Evolutionary conservation across 2,329 filamentous ascomycete genomes (phyloP).

Genomic region (Penicillium sp.): DNA sequence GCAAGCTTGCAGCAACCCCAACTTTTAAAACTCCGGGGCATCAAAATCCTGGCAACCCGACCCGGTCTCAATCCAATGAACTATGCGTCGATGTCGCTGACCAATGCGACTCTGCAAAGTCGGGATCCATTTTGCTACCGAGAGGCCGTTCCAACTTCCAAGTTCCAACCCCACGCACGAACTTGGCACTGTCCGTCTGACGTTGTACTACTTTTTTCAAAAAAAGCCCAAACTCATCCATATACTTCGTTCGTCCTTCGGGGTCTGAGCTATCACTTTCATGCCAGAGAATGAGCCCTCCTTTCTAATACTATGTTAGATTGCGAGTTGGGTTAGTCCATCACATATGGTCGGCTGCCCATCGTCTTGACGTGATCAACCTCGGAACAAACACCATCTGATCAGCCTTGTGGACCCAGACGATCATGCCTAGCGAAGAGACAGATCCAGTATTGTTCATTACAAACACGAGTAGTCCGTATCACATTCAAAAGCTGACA

Average conservation of each 20-base stretch:
- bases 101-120: neutral
- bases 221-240: neutral
- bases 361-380: neutral
- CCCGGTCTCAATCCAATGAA: neutral
- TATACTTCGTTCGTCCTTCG: neutral
- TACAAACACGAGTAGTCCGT: neutral
- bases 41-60: neutral
- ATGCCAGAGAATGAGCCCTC: neutral
- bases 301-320: neutral
- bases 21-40: neutral
- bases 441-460: neutral
- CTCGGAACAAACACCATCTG: neutral
- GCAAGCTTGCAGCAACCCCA: neutral
- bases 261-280: neutral
- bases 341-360: neutral
- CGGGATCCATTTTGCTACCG: conserved; percentile 1
- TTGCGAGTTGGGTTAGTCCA: no score
- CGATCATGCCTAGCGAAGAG: neutral
- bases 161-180: neutral
- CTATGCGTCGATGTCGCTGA: neutral
- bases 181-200: neutral
- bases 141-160: neutral
- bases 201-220: neutral
- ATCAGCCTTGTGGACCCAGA: neutral
- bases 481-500: neutral